phyloP scores from a whole-genome alignment of 441 rosid species.

The Sinapis alba region DNA sequence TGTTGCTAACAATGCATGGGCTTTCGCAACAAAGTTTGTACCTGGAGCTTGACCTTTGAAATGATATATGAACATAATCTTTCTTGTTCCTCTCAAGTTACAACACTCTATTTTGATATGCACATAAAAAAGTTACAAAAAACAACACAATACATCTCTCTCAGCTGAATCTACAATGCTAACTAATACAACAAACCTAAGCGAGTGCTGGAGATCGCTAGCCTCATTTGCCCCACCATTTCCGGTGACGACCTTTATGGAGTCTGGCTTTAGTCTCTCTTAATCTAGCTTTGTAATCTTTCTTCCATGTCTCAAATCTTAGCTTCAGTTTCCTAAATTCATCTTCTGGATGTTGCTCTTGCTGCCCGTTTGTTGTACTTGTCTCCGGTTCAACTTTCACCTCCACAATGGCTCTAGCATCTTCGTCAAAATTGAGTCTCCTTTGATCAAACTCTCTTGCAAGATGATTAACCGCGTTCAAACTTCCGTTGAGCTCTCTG shows the following conservation, averaged over 20 bases:
- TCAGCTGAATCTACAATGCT: constrained; percentile 40
- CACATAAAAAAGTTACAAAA: constrained; percentile 18
- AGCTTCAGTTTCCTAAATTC: constrained; percentile 70
- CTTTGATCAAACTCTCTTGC: constrained; percentile 78
- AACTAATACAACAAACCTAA: constrained; percentile 36
- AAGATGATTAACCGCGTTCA: constrained; percentile 58
- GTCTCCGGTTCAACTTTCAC: constrained; percentile 43
- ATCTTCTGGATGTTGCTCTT: constrained; percentile 54
- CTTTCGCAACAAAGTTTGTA: constrained; percentile 82
- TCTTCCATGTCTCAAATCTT: constrained; percentile 88
- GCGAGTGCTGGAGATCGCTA: constrained; percentile 2
- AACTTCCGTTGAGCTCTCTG: constrained; percentile 63
- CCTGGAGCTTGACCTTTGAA: constrained; percentile 64
- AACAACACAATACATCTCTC: constrained; percentile 6
- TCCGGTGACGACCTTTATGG: constrained; percentile 58
- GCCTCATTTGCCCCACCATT: constrained; percentile 87
- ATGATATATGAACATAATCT: constrained; percentile 40
- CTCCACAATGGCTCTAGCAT: constrained; percentile 60
- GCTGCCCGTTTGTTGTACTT: constrained; percentile 43
- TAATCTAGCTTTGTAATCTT: constrained; percentile 78
- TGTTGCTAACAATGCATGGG: constrained; percentile 96
- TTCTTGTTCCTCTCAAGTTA: constrained; percentile 31
- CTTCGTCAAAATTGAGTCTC: constrained; percentile 68
- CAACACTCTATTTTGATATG: constrained; percentile 37
- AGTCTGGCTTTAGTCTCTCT: constrained; percentile 72